Conservation (phyloP, 2,329 filamentous ascomycete genomes). For the Cytospora leucostoma region DNA sequence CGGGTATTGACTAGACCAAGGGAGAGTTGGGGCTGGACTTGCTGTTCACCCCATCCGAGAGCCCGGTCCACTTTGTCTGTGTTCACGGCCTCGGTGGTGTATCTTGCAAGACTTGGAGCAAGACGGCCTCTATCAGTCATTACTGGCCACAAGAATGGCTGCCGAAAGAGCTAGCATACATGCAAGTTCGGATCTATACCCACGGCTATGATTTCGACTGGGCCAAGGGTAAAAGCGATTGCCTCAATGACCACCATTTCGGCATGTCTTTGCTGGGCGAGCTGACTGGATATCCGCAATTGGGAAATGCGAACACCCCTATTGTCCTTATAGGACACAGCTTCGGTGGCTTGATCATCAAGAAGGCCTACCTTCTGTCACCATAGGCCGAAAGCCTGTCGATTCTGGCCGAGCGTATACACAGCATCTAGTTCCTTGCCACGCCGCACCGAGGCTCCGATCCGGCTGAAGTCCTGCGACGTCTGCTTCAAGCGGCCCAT, state of each 20-base stretch:
- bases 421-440: conserved; percentile 36
- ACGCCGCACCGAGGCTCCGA: conserved; percentile 38
- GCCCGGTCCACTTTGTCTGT: conserved; percentile 40
- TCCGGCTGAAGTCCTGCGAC: conserved; percentile 33
- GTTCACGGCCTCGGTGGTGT: conserved; percentile 44
- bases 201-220: conserved; percentile 43
- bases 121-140: conserved; percentile 24
- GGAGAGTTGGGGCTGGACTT: conserved; percentile 31
- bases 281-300: conserved; percentile 31
- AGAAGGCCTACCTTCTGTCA: conserved; percentile 37
- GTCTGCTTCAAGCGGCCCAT: conserved; percentile 29
- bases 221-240: no score
- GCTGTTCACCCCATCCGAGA: conserved; percentile 30
- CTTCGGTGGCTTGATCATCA: conserved; percentile 40
- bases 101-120: conserved; percentile 43
- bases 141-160: conserved; percentile 46
- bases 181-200: conserved; percentile 34
- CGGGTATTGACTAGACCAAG: conserved; percentile 8
- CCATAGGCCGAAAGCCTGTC: conserved; percentile 26
- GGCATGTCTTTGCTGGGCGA: conserved; percentile 36
- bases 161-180: conserved; percentile 35
- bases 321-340: conserved; percentile 40
- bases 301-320: conserved; percentile 28
- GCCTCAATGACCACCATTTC: conserved; percentile 40
- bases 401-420: conserved; percentile 30